A percentile compares a stretch with the other conserved stretches of the same genome.
These are phyloP conservation scores for Selaginella tamariscina DNA, from an alignment of 75 land plant species.

Conservation along the genomic window DNA sequence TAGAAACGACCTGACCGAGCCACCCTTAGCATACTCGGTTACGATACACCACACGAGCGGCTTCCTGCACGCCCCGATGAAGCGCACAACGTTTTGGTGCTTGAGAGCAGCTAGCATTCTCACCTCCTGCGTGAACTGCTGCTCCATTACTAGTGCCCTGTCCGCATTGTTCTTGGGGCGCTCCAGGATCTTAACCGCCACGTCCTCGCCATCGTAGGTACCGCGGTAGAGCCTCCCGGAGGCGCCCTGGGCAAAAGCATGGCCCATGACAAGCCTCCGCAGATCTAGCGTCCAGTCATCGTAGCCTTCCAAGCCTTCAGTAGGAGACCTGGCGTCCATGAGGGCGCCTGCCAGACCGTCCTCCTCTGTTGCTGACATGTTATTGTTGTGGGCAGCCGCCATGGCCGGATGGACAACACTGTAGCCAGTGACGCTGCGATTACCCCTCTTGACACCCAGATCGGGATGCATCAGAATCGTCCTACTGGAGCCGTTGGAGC, in stretches of 20 bases:
- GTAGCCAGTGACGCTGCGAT: slow-evolving; percentile 18
- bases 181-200: slow-evolving; percentile 67
- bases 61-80: slow-evolving; percentile 60
- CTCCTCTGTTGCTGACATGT: slow-evolving; percentile 37
- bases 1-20: slow-evolving; percentile 54
- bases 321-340: slow-evolving; percentile 47
- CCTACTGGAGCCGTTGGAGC: slow-evolving; percentile 42
- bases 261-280: slow-evolving; percentile 51
- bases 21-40: slow-evolving; percentile 77
- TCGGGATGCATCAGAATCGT: slow-evolving; percentile 41
- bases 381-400: slow-evolving; percentile 27
- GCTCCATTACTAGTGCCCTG: slow-evolving; percentile 50
- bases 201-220: slow-evolving; percentile 67
- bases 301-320: slow-evolving; percentile 44
- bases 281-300: slow-evolving; percentile 71
- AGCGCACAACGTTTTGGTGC: slow-evolving; percentile 63
- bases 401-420: slow-evolving; percentile 34
- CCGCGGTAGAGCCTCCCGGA: slow-evolving; percentile 68
- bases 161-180: slow-evolving; percentile 57
- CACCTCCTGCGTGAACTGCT: slow-evolving; percentile 66
- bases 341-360: slow-evolving; percentile 48
- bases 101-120: slow-evolving; percentile 50
- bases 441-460: slow-evolving; percentile 19
- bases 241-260: slow-evolving; percentile 51
- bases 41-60: slow-evolving; percentile 80